Base-by-base conservation (phyloP, 1,284 basidiomycete species). In the Leccinum pallidistipes region DNA sequence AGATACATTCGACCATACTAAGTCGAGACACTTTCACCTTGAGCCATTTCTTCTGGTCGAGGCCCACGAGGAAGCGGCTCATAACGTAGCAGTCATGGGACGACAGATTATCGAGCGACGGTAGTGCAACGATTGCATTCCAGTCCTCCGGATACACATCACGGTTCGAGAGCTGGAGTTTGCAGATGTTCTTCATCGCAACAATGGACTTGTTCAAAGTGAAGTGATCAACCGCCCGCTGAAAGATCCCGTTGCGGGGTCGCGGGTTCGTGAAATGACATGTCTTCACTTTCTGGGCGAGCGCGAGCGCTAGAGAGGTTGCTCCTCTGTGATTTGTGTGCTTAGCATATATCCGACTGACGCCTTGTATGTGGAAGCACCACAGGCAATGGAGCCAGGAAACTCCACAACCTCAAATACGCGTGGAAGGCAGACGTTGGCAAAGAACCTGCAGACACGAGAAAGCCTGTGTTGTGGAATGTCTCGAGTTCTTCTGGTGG, bases 1-100 rank as follows among this genome's bases (percentile, higher is more conserved):
- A 18, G n/a, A 18, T 10, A 18, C 43, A 45, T 5, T 45, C 5
- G n/a, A 45, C n/a, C 43, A 45, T 2, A 11, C 43, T 18, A 45
- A 45, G 43, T 45, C 85, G 87, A 24, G 88, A 92, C 10, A 18
- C 43, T n/a, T 40, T 40, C 38, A 40, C 16, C 12, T 45, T 18
- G 18, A 45, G 43, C 18, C 18, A n/a, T 18, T 18, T 18, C n/a
- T 45, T 5, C 16, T 7, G 9, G 18, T 45, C 43, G 43, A 18
- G 43, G 43, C 43, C 18, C 18, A 45, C n/a, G 18, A 18, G 8
- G 43, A 18, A 6, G 43, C 10, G 10, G 43, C 9, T 5, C 18
- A 10, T 10, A 45, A n/a, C 3, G 18, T 45, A 11, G 43, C 43
- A 18, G 5, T 45, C 10, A 45, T 45, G 18, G 18, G 9, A 45